A percentile compares a stretch with the other conserved stretches of the same genome.
phyloP scores from a whole-genome alignment of 1,284 basidiomycete species.

The Melampsora americana region DNA sequence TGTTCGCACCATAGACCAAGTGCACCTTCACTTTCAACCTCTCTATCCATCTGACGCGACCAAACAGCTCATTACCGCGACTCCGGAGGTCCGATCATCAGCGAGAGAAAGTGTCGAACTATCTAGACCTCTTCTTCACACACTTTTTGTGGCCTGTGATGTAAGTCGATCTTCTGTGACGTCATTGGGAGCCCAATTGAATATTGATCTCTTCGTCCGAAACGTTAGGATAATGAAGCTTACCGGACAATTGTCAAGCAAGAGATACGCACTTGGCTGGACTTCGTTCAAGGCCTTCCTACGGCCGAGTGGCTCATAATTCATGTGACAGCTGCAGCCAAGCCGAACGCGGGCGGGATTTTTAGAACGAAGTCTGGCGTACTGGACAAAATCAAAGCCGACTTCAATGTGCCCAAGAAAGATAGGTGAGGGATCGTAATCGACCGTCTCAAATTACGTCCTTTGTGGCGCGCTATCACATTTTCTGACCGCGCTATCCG shows the following conservation, averaged over 20 bases:
- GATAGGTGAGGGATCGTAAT: conserved; percentile 64
- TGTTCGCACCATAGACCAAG: conserved; percentile 77
- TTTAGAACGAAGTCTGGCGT: conserved; percentile 79
- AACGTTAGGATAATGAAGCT: conserved; percentile 71
- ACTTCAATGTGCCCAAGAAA: conserved; percentile 84
- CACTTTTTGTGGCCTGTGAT: conserved; percentile 82
- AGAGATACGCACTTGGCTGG: conserved; percentile 88
- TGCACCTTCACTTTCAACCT: conserved; percentile 60
- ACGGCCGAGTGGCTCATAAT: conserved; percentile 86
- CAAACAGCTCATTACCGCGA: conserved; percentile 4
- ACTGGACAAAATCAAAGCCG: conserved; percentile 82
- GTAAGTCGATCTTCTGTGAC: conserved; percentile 57
- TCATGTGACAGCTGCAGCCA: conserved; percentile 62
- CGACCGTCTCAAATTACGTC: neutral
- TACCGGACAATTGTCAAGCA: conserved; percentile 74
- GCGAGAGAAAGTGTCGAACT: neutral
- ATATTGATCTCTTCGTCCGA: neutral
- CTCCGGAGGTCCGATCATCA: neutral
- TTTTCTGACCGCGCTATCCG: conserved; percentile 44
- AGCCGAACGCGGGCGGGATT: conserved; percentile 60
- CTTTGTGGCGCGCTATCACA: neutral
- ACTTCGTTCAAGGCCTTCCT: conserved; percentile 65
- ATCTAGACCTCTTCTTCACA: conserved; percentile 67
- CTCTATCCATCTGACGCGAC: conserved; percentile 15
- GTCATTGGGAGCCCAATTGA: neutral